Percentiles rank a stretch among this genome's conserved stretches.
phyloP scores from a whole-genome alignment of 768 basidiomycete genomes.

The Termitomyces sp. region DNA sequence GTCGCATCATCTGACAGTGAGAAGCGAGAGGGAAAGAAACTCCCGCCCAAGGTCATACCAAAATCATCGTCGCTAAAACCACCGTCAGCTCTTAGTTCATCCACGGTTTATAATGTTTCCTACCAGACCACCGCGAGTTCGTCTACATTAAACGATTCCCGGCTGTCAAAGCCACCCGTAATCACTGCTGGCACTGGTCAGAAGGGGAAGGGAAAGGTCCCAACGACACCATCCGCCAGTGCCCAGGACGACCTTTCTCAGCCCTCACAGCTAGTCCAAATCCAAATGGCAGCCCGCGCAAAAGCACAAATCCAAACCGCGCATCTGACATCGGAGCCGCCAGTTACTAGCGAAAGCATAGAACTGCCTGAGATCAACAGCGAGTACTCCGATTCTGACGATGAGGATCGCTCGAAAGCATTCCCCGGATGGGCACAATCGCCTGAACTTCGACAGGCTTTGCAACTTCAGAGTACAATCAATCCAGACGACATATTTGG shows the following conservation, averaged over 20 bases:
- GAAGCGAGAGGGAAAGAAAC: slow-evolving; percentile 60
- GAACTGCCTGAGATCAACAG: slow-evolving; percentile 95
- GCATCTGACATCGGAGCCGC: slow-evolving; percentile 39
- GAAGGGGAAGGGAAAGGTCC: slow-evolving; percentile 51
- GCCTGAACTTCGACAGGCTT: slow-evolving; percentile 75
- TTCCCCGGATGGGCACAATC: slow-evolving; percentile 91
- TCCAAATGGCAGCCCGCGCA: slow-evolving; percentile 69
- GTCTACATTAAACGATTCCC: slow-evolving; percentile 32
- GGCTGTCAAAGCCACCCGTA: slow-evolving; percentile 27
- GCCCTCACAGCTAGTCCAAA: slow-evolving; percentile 61
- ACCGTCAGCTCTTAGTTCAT: slow-evolving; percentile 33
- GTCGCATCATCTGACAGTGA: slow-evolving; percentile 48
- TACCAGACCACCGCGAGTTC: slow-evolving; percentile 26
- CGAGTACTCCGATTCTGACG: slow-evolving; percentile 96
- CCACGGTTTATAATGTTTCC: slow-evolving; percentile 37
- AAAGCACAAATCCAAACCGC: slow-evolving; percentile 67
- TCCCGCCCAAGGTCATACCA: slow-evolving; percentile 46
- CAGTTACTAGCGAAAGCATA: slow-evolving; percentile 71
- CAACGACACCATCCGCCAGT: slow-evolving; percentile 20
- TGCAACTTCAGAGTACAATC: slow-evolving; percentile 80
- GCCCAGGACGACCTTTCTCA: slow-evolving; percentile 53
- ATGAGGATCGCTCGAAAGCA: slow-evolving; percentile 74
- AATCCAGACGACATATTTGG: slow-evolving; percentile 94
- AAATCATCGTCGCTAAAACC: slow-evolving; percentile 42
- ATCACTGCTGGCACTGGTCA: slow-evolving; percentile 13